Conservation (phyloP, 768 basidiomycete species). For the Pleurotus ostreatus region DNA sequence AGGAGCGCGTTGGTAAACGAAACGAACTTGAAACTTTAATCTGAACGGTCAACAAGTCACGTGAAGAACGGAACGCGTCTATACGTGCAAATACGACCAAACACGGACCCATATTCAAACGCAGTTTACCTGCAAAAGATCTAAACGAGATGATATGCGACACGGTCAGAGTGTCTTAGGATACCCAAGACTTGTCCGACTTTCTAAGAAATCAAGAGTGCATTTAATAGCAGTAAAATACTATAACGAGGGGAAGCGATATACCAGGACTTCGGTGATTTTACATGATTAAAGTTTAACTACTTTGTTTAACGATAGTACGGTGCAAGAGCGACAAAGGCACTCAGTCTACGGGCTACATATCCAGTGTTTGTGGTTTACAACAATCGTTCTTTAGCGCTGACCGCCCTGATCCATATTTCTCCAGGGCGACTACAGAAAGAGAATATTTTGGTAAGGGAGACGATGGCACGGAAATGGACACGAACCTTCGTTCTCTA, state of each 20-base stretch:
- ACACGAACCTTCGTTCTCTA: slow-evolving; percentile 69
- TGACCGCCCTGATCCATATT: slow-evolving; percentile 67
- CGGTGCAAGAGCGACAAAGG: too few relatives aligned
- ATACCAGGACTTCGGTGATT: background rate
- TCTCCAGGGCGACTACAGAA: slow-evolving; percentile 61
- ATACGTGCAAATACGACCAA: slow-evolving; percentile 2
- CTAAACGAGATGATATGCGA: too few relatives aligned
- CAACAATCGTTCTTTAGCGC: slow-evolving; percentile 59
- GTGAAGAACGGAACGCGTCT: slow-evolving; percentile 2
- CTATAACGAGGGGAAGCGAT: background rate
- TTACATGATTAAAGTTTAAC: background rate
- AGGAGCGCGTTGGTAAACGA: slow-evolving; percentile 1
- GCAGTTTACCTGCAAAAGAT: too few relatives aligned
- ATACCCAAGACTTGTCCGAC: too few relatives aligned
- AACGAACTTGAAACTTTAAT: slow-evolving; percentile 1
- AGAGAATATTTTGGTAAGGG: slow-evolving; percentile 11
- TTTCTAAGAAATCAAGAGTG: too few relatives aligned
- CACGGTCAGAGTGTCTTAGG: too few relatives aligned
- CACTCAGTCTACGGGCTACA: too few relatives aligned
- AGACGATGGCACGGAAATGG: slow-evolving; percentile 3
- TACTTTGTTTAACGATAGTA: slow-evolving; percentile 5
- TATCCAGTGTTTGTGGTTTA: slow-evolving; percentile 19
- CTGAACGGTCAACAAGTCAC: slow-evolving; percentile 7
- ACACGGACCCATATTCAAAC: background rate
- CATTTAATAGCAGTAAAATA: background rate